phyloP scores from a whole-genome alignment of 495 filamentous ascomycete species.

The Trichodelitschia bisporula region DNA sequence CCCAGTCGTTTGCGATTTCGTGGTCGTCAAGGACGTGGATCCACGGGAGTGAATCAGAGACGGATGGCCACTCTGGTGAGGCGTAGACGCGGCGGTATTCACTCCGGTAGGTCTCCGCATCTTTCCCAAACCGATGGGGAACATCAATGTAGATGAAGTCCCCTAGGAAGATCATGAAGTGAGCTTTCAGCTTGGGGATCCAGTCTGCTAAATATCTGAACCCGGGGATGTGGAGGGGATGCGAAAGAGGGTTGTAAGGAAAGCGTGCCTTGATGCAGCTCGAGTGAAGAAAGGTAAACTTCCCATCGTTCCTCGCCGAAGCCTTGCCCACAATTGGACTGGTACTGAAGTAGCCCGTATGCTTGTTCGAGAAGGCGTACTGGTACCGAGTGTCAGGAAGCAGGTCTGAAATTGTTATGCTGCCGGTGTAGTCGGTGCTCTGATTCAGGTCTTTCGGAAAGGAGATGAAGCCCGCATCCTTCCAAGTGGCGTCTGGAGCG shows the following conservation, averaged over 20 bases:
- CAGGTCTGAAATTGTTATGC: slow-evolving; percentile 29
- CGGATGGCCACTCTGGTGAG: slow-evolving; percentile 63
- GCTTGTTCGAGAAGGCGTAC: slow-evolving; percentile 63
- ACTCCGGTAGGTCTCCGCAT: slow-evolving; percentile 50
- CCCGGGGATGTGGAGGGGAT: slow-evolving; percentile 61
- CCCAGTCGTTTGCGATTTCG: slow-evolving; percentile 87
- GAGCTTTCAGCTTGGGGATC: slow-evolving; percentile 35
- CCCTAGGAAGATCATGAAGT: slow-evolving; percentile 96
- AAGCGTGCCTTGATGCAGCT: slow-evolving; percentile 81
- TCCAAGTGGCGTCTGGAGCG: slow-evolving; percentile 29
- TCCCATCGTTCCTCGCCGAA: slow-evolving; percentile 10
- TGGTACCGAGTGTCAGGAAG: slow-evolving; percentile 43
- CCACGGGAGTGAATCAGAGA: slow-evolving; percentile 59
- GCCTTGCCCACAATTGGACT: slow-evolving; percentile 37
- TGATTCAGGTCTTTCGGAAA: slow-evolving; percentile 35
- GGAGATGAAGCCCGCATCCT: slow-evolving; percentile 33
- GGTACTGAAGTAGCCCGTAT: slow-evolving; percentile 52
- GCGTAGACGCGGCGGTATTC: slow-evolving; percentile 87
- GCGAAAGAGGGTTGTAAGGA: slow-evolving; percentile 60
- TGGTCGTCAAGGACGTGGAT: slow-evolving; percentile 93
- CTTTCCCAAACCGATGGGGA: slow-evolving; percentile 47
- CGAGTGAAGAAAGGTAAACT: slow-evolving; percentile 70
- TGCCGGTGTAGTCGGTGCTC: slow-evolving; percentile 57
- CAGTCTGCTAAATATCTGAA: slow-evolving; percentile 38
- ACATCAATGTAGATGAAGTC: slow-evolving; percentile 98